These are phyloP conservation scores for Acmispon strigosus DNA, from an alignment of 306 rosid species.

Conservation along the genomic window DNA sequence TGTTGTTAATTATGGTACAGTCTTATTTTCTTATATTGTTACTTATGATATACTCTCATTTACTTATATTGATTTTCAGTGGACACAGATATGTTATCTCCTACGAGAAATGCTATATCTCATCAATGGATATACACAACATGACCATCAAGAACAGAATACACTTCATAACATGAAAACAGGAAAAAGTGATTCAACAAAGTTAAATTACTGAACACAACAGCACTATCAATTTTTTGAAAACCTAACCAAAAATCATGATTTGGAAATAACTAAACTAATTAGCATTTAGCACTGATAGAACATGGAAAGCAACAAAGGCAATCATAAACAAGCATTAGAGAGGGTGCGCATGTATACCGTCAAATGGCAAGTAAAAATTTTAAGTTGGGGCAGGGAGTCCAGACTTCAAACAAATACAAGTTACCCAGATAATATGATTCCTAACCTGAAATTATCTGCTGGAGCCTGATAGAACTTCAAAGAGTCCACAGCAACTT, in stretches of 20 bases:
- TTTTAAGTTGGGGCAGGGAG: neutral
- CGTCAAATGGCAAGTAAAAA: neutral
- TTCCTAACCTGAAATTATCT: conserved; percentile 66
- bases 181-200: neutral
- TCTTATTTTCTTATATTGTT: neutral
- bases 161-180: neutral
- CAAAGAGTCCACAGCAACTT: conserved; percentile 85
- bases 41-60: neutral
- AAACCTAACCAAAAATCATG: neutral
- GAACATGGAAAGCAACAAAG: neutral
- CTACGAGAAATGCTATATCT: neutral
- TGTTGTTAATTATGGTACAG: neutral
- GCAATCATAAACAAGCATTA: neutral
- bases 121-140: neutral
- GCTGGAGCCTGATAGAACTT: conserved; percentile 47
- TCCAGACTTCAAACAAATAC: neutral
- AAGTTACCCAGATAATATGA: neutral
- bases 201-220: neutral
- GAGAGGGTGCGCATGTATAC: neutral
- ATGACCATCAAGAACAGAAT: neutral
- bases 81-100: neutral
- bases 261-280: neutral
- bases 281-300: neutral
- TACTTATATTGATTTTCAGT: neutral
- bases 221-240: neutral